These are phyloP conservation scores for Saturnispora besseyi DNA, from an alignment of 805 yeast species.

Conservation along the genomic window DNA sequence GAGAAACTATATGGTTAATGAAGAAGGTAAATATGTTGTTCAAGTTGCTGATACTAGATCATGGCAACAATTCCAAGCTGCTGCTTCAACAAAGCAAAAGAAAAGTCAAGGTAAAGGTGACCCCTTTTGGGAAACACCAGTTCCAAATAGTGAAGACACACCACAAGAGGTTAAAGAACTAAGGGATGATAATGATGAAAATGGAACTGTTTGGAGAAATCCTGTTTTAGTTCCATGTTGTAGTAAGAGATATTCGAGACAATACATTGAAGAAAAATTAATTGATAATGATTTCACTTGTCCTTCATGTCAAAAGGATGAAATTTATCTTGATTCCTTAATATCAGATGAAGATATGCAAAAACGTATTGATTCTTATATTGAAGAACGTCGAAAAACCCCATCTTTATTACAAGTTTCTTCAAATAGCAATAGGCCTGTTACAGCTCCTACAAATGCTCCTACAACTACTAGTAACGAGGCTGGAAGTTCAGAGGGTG, in stretches of 20 bases:
- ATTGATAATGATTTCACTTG: conserved; percentile 83
- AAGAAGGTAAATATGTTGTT: conserved; percentile 89
- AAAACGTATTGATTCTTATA: conserved; percentile 42
- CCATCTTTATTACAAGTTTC: background rate
- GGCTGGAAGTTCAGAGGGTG: background rate
- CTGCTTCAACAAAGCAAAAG: background rate
- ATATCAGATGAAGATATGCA: conserved; percentile 52
- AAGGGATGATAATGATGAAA: conserved; percentile 51
- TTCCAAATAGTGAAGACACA: conserved; percentile 14
- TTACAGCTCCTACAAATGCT: background rate
- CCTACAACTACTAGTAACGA: background rate
- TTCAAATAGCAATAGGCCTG: background rate
- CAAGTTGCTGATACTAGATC: conserved; percentile 92
- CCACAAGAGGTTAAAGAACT: conserved; percentile 51
- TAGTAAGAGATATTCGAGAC: conserved; percentile 45
- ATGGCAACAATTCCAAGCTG: conserved; percentile 70
- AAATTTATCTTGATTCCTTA: conserved; percentile 67
- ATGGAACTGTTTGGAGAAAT: conserved; percentile 49
- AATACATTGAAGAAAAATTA: conserved; percentile 53
- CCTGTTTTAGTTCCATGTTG: conserved; percentile 81
- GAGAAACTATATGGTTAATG: conserved; percentile 63
- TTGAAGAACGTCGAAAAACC: conserved; percentile 26
- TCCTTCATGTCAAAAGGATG: conserved; percentile 74
- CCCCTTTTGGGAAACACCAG: conserved; percentile 7
- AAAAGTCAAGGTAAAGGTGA: conserved; percentile 34